Conservation (phyloP, 768 basidiomycete species). For the Psilocybe tampanensis region DNA sequence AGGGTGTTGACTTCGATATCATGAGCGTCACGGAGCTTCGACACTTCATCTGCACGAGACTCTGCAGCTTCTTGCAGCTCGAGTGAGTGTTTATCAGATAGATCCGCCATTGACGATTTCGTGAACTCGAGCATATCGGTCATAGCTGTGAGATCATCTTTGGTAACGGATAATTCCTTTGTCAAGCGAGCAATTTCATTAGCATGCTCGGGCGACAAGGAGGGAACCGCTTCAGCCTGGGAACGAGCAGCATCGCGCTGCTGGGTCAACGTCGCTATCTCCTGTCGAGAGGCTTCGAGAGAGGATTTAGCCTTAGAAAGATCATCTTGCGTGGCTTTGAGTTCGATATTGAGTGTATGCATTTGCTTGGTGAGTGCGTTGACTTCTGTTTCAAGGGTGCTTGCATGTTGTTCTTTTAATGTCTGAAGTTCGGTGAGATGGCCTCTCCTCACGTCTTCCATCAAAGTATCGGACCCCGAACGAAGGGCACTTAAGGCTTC, state of each 20-base stretch:
- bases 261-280: constrained; percentile 55
- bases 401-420: constrained; percentile 65
- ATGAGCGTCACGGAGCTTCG: constrained; percentile 58
- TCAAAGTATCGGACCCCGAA: constrained; percentile 60
- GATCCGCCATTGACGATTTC: constrained; percentile 69
- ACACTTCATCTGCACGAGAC: constrained; percentile 70
- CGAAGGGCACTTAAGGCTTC: constrained; percentile 76
- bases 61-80: constrained; percentile 80
- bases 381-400: constrained; percentile 58
- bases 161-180: constrained; percentile 60
- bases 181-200: constrained; percentile 57
- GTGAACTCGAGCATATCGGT: constrained; percentile 70
- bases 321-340: constrained; percentile 86
- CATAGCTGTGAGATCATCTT: constrained; percentile 68
- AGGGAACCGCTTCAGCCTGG: constrained; percentile 40
- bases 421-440: constrained; percentile 63
- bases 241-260: constrained; percentile 69
- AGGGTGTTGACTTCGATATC: constrained; percentile 62
- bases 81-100: constrained; percentile 66
- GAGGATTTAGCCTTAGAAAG: constrained; percentile 73
- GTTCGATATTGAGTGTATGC: constrained; percentile 61
- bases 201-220: constrained; percentile 48
- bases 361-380: constrained; percentile 65
- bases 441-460: constrained; percentile 67
- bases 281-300: constrained; percentile 51